Conservation (phyloP, 495 filamentous ascomycete species). For the Penicillium soppii region DNA sequence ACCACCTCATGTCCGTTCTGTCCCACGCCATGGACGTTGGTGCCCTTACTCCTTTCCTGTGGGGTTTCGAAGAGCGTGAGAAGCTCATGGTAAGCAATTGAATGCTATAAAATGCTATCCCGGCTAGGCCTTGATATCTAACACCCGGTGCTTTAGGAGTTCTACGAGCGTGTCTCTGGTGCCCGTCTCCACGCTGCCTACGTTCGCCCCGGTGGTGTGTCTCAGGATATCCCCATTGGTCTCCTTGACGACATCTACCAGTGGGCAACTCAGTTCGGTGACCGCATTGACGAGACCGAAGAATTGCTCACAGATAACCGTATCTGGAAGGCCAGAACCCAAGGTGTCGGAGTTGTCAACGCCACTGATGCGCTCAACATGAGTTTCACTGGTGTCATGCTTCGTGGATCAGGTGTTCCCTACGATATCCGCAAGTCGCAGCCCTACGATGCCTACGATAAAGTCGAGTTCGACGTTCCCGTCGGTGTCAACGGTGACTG, state of each 20-base stretch:
- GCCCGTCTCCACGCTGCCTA: conserved; percentile 98
- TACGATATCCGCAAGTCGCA: conserved; percentile 96
- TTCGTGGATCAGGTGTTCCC: conserved; percentile 93
- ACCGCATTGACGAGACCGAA: conserved; percentile 98
- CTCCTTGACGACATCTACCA: conserved; percentile 99
- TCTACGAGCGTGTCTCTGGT: conserved; percentile 98
- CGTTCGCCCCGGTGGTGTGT: conserved; percentile 94
- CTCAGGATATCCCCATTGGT: conserved; percentile 90
- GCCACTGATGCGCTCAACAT: conserved; percentile 94
- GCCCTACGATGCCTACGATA: conserved; percentile 95
- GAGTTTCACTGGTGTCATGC: conserved; percentile 95
- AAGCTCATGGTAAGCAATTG: conserved; percentile 86
- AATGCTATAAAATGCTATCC: neutral
- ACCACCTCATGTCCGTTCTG: conserved; percentile 97
- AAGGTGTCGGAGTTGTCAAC: conserved; percentile 86
- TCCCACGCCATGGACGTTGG: conserved; percentile 99
- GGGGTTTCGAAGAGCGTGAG: conserved; percentile 99
- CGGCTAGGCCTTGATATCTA: neutral
- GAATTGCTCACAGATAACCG: conserved; percentile 98
- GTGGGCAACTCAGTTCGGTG: conserved; percentile 99
- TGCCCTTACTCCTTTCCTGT: conserved; percentile 96
- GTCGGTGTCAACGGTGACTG: conserved; percentile 97
- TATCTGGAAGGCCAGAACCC: conserved; percentile 93
- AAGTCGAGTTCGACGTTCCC: conserved; percentile 97
- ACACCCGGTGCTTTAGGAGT: conserved; percentile 64